These are phyloP conservation scores for Rhynchosporium secalis DNA, from an alignment of 2,329 filamentous ascomycete genomes.

Conservation along the genomic window DNA sequence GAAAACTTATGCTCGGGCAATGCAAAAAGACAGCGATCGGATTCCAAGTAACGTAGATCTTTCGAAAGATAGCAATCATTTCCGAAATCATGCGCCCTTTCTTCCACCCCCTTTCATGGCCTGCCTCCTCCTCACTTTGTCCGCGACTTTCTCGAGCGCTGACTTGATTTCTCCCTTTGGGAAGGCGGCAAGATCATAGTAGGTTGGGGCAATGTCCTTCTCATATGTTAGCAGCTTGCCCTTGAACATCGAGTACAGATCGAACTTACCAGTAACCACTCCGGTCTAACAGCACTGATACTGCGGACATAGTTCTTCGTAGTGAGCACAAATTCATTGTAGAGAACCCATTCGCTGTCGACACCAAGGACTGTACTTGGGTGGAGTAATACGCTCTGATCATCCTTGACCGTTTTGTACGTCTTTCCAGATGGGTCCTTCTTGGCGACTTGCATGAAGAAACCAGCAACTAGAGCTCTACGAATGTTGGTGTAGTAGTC, in stretches of 20 bases:
- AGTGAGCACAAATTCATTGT: constrained; percentile 97
- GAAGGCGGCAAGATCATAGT: constrained; percentile 85
- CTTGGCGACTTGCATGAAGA: constrained; percentile 99
- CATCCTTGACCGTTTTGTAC: constrained; percentile 95
- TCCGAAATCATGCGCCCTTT: neutral
- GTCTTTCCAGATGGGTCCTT: constrained; percentile 84
- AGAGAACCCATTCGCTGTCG: constrained; percentile 94
- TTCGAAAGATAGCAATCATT: neutral
- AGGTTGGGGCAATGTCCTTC: constrained; percentile 87
- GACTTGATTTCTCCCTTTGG: constrained; percentile 83
- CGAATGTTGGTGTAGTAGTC: constrained; percentile 98
- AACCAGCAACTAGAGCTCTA: constrained; percentile 85
- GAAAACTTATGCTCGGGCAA: neutral
- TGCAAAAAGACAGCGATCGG: neutral
- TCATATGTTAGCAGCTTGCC: constrained; percentile 43
- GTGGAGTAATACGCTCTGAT: constrained; percentile 90
- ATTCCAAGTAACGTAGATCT: neutral
- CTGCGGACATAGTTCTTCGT: constrained; percentile 98
- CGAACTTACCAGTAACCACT: constrained; percentile 78
- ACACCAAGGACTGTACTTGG: constrained; percentile 86
- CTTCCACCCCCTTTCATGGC: constrained; percentile 35
- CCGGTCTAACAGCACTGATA: constrained; percentile 85
- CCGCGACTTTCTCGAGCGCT: constrained; percentile 56
- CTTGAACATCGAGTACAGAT: neutral
- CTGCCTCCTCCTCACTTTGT: constrained; percentile 59